Base-by-base conservation (phyloP, 2,329 filamentous ascomycete species). In the Ceratocystis colombiana region DNA sequence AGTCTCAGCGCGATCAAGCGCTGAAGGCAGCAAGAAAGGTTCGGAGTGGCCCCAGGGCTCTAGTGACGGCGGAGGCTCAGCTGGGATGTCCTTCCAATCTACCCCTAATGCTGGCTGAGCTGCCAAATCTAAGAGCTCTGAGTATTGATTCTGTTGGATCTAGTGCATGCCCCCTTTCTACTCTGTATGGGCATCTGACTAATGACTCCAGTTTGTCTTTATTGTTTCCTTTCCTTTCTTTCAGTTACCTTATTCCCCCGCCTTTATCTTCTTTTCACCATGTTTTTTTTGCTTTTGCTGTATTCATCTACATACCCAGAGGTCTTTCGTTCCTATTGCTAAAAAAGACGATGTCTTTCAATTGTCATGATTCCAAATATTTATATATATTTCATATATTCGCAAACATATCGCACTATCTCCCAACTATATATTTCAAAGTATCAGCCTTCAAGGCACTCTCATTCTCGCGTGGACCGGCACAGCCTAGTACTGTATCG, bases 201-300 rank as follows among this genome's bases (percentile, higher is more conserved):
- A 25, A 22, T 53, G 48, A 53, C 25, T 57, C 22, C 48, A 33
- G 44, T 63, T 30, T 63, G 20, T 63, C 17, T 53, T 15, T 50
- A n/a, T 64, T 44, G 20, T 45, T 59, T 55, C 12, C 6, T 45
- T 59, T 55, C 12, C 6, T 55, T 61, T 46, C 33, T 46, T 57
- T 64, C 37, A 41, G 37, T 15, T 41, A 41, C 12, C 37, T 53
- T 57, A 28, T 41, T 55, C 20, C 41, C 30, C 46, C 28, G 46
- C 22, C 17, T 15, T 64, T 22, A 25, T 64, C 25, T 53, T 44
- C 53, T 20, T 67, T 65, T 41, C 65, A 17, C 46, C 37, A 37
- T 53, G 7, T 28, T 61, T 44, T 17, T 30, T 53, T 41, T 17
- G 48, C 17, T 25, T 44, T n/a, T 63, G 33, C 41, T 64, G 20